Evolutionary conservation across 108 stramenopile species (phyloP).

Genomic region (Conticribra guillardii): DNA sequence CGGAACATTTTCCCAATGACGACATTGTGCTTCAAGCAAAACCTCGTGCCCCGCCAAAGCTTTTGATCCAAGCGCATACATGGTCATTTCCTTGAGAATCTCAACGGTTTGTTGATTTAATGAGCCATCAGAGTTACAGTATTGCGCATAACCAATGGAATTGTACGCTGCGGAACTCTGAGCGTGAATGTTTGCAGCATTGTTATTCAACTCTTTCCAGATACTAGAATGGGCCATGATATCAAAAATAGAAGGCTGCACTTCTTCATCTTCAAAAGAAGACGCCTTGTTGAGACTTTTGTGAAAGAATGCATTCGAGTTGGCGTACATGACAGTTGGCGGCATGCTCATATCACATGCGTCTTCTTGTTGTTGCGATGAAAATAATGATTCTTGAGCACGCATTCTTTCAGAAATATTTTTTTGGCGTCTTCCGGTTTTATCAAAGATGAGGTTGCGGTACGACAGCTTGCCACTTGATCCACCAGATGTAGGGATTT

Average conservation of each 20-base stretch:
- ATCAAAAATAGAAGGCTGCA: conserved; percentile 65
- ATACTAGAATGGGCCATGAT: conserved; percentile 61
- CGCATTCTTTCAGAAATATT: conserved; percentile 79
- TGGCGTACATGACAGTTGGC: conserved; percentile 78
- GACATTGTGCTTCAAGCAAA: conserved; percentile 58
- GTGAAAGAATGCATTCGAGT: conserved; percentile 71
- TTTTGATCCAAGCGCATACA: conserved; percentile 50
- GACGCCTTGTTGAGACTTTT: conserved; percentile 54
- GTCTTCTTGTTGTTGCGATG: conserved; percentile 51
- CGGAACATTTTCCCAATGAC: conserved; percentile 57
- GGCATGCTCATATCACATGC: conserved; percentile 50
- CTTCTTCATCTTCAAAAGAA: conserved; percentile 53
- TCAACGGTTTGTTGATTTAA: conserved; percentile 42
- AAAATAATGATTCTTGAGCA: conserved; percentile 83
- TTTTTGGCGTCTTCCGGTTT: conserved; percentile 57
- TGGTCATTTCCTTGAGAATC: conserved; percentile 62
- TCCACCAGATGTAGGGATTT: conserved; percentile 30
- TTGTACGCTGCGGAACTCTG: conserved; percentile 22
- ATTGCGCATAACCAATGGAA: conserved; percentile 20
- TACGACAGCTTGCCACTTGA: conserved; percentile 72
- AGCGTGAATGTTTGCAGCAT: conserved; percentile 13
- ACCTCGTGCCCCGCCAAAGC: conserved; percentile 66
- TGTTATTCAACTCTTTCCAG: conserved; percentile 64
- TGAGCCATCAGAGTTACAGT: conserved; percentile 30
- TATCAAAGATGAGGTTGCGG: conserved; percentile 84